Evolutionary conservation across 2,329 filamentous ascomycete genomes (phyloP).

Genomic region (Emergomyces africanus): DNA sequence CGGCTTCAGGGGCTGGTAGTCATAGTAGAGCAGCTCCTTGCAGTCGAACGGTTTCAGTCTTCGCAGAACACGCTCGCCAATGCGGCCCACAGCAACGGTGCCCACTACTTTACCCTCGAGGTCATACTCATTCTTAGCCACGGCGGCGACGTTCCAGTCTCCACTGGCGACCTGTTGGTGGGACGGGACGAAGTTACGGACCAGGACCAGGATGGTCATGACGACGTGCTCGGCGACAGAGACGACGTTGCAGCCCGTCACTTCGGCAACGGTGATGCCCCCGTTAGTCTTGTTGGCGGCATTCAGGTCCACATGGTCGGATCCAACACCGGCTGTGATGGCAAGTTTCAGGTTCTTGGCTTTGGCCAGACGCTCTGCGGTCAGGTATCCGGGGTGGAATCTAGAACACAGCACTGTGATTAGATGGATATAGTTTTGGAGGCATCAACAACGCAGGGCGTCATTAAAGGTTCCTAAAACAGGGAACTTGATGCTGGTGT

Average conservation of each 20-base stretch:
- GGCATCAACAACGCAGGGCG: neutral
- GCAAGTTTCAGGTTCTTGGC: slow-evolving; percentile 99
- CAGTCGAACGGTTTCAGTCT: slow-evolving; percentile 96
- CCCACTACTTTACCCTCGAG: slow-evolving; percentile 96
- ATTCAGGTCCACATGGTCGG: slow-evolving; percentile 94
- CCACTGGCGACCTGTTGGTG: slow-evolving; percentile 84
- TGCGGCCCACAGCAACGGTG: slow-evolving; percentile 93
- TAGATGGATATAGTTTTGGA: neutral
- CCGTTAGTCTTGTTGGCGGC: slow-evolving; percentile 98
- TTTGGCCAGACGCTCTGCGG: slow-evolving; percentile 87
- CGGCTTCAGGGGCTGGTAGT: slow-evolving; percentile 85
- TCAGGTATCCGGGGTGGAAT: slow-evolving; percentile 98
- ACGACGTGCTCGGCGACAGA: slow-evolving; percentile 98
- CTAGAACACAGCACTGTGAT: slow-evolving; percentile 31
- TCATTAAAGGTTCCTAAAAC: neutral
- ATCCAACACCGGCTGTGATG: slow-evolving; percentile 93
- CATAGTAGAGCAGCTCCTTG: slow-evolving; percentile 98
- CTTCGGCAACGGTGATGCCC: slow-evolving; percentile 91
- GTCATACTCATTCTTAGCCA: slow-evolving; percentile 97
- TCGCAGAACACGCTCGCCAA: slow-evolving; percentile 93
- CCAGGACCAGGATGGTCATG: slow-evolving; percentile 93
- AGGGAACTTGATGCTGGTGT: neutral
- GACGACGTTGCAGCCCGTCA: slow-evolving; percentile 96
- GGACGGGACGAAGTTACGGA: slow-evolving; percentile 97
- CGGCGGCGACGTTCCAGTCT: slow-evolving; percentile 90